These are phyloP conservation scores for Ceratocystis eucalypticola DNA, from an alignment of 2,329 filamentous ascomycete species.

Conservation along the genomic window DNA sequence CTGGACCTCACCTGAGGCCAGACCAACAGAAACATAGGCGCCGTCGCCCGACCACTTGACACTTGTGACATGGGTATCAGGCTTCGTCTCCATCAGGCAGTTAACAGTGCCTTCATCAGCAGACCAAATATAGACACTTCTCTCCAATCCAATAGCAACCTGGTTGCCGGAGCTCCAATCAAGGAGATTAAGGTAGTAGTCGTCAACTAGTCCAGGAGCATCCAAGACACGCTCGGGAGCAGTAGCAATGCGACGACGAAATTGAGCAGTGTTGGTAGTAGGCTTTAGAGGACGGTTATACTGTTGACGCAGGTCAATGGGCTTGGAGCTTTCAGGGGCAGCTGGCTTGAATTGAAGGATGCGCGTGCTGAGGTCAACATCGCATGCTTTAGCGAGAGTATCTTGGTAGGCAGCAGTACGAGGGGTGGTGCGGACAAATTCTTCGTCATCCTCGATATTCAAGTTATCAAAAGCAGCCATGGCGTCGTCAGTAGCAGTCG, in stretches of 20 bases:
- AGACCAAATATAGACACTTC: slow-evolving; percentile 96
- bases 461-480: slow-evolving; percentile 68
- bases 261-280: slow-evolving; percentile 63
- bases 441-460: slow-evolving; percentile 58
- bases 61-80: slow-evolving; percentile 92
- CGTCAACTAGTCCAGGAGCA: slow-evolving; percentile 87
- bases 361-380: slow-evolving; percentile 81
- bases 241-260: slow-evolving; percentile 81
- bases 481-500: slow-evolving; percentile 67
- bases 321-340: slow-evolving; percentile 94
- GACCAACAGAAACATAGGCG: slow-evolving; percentile 87
- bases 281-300: slow-evolving; percentile 94
- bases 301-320: slow-evolving; percentile 90
- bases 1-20: slow-evolving; percentile 91
- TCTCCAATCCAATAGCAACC: slow-evolving; percentile 92
- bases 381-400: slow-evolving; percentile 78
- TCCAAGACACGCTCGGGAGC: slow-evolving; percentile 93
- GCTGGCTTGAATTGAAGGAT: slow-evolving; percentile 98
- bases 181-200: slow-evolving; percentile 97
- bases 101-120: slow-evolving; percentile 83
- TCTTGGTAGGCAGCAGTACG: slow-evolving; percentile 86
- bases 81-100: slow-evolving; percentile 72
- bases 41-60: slow-evolving; percentile 98
- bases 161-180: slow-evolving; percentile 98
- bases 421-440: slow-evolving; percentile 62